Percentiles rank a stretch among this genome's conserved stretches.
Evolutionary conservation across 768 basidiomycete genomes (phyloP).

Genomic region (Lactarius psammicola): DNA sequence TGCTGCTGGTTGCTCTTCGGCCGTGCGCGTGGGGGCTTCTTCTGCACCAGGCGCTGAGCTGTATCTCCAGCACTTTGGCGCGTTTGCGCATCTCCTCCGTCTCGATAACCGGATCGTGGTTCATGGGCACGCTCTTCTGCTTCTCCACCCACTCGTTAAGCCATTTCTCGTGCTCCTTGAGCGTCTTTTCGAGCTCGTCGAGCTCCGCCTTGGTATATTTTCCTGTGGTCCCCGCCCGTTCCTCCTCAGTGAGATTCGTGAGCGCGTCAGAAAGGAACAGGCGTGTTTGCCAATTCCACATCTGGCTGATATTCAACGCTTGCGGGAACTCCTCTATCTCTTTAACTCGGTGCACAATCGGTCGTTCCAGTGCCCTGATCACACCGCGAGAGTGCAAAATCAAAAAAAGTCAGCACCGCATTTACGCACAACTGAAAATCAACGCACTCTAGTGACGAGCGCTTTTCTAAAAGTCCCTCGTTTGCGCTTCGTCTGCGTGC

Average conservation of each 20-base stretch:
- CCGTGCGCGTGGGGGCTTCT: conserved; percentile 64
- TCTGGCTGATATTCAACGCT: conserved; percentile 77
- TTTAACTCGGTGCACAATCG: conserved; percentile 82
- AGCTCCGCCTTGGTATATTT: conserved; percentile 90
- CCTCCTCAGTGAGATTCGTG: conserved; percentile 67
- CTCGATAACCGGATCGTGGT: conserved; percentile 84
- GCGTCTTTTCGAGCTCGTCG: conserved; percentile 67
- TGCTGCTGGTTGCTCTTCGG: conserved; percentile 40
- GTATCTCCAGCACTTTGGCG: conserved; percentile 76
- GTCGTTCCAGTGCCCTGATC: conserved; percentile 68
- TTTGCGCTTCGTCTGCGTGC: conserved; percentile 79
- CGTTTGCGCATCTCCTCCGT: conserved; percentile 83
- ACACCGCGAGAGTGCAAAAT: not conserved
- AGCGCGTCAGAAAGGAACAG: conserved; percentile 84
- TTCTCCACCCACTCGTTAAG: conserved; percentile 75
- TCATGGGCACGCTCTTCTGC: conserved; percentile 69
- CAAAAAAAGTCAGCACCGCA: not conserved
- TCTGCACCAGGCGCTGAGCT: conserved; percentile 65
- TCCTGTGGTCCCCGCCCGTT: conserved; percentile 56
- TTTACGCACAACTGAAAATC: not conserved
- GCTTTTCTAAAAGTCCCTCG: conserved; percentile 70
- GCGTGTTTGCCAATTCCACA: conserved; percentile 84
- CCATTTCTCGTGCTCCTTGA: conserved; percentile 84
- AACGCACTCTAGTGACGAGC: conserved; percentile 82
- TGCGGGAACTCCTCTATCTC: conserved; percentile 86